phyloP scores from a whole-genome alignment of 164 flowering plant species.

The Aristolochia fimbriata region DNA sequence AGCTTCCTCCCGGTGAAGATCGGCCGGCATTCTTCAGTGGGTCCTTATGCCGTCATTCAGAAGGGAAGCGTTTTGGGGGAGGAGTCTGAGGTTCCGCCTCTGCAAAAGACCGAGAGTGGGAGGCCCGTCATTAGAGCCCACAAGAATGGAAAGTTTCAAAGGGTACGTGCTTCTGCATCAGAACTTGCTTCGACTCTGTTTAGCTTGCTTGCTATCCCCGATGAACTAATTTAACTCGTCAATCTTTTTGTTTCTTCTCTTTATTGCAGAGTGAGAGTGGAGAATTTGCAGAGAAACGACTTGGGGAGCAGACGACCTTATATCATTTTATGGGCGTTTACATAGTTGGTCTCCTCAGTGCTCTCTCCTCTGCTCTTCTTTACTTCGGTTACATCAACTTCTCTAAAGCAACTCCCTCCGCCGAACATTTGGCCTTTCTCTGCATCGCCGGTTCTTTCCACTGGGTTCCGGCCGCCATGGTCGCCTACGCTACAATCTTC shows the following conservation, averaged over 20 bases:
- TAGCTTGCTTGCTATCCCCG: neutral
- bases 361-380: slow-evolving; percentile 45
- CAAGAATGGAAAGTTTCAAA: slow-evolving; percentile 13
- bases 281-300: slow-evolving; percentile 1
- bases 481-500: slow-evolving; percentile 37
- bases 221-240: neutral
- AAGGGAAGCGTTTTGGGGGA: slow-evolving; percentile 50
- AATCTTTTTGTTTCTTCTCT: neutral
- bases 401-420: slow-evolving; percentile 23
- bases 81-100: slow-evolving; percentile 33
- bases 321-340: slow-evolving; percentile 54
- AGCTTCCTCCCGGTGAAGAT: slow-evolving; percentile 55
- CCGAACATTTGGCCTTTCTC: slow-evolving; percentile 33
- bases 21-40: slow-evolving; percentile 39
- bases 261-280: slow-evolving; percentile 14
- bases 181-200: neutral
- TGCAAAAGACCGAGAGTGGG: slow-evolving; percentile 44
- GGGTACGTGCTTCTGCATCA: slow-evolving; percentile 19
- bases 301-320: slow-evolving; percentile 4
- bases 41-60: slow-evolving; percentile 60
- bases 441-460: slow-evolving; percentile 63
- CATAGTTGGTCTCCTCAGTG: slow-evolving; percentile 48
- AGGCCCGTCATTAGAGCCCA: slow-evolving; percentile 14
- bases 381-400: slow-evolving; percentile 35
- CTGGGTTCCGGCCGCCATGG: slow-evolving; percentile 50